Percentiles rank a stretch among this genome's conserved stretches.
phyloP scores from a whole-genome alignment of 2,329 filamentous ascomycete species.

The Dactylellina haptotyla region DNA sequence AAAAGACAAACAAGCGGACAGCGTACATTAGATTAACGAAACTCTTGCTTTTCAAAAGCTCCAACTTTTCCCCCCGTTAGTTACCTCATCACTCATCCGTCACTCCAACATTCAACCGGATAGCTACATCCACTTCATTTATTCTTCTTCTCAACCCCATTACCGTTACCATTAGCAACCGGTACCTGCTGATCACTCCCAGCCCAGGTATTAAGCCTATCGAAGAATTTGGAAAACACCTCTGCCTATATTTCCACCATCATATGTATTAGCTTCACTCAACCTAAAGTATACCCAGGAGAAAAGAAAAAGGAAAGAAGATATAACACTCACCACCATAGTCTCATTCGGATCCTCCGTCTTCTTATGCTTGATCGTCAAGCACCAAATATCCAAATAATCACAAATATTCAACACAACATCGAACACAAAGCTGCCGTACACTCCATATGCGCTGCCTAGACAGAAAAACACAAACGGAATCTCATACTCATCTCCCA shows the following conservation, averaged over 20 bases:
- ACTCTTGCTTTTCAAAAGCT: constrained; percentile 13
- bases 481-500: constrained; percentile 84
- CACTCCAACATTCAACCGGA: background rate
- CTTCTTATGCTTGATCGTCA: constrained; percentile 85
- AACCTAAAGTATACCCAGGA: too few relatives aligned
- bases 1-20: too few relatives aligned
- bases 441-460: constrained; percentile 86
- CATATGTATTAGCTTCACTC: constrained; percentile 8
- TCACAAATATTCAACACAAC: constrained; percentile 98
- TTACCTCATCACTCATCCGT: background rate
- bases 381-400: constrained; percentile 96
- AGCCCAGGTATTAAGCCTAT: constrained; percentile 35
- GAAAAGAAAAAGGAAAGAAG: background rate
- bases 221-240: constrained; percentile 43
- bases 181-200: constrained; percentile 18
- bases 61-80: background rate
- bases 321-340: constrained; percentile 42
- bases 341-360: constrained; percentile 45
- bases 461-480: constrained; percentile 90
- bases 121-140: background rate
- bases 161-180: constrained; percentile 1
- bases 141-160: constrained; percentile 38
- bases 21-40: too few relatives aligned
- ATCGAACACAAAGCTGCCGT: constrained; percentile 95
- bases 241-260: constrained; percentile 39